Evolutionary conservation across 805 yeast species (phyloP), one percentile per base, ranked within the genome.

Genomic region (Zygoascus ofunaensis): DNA sequence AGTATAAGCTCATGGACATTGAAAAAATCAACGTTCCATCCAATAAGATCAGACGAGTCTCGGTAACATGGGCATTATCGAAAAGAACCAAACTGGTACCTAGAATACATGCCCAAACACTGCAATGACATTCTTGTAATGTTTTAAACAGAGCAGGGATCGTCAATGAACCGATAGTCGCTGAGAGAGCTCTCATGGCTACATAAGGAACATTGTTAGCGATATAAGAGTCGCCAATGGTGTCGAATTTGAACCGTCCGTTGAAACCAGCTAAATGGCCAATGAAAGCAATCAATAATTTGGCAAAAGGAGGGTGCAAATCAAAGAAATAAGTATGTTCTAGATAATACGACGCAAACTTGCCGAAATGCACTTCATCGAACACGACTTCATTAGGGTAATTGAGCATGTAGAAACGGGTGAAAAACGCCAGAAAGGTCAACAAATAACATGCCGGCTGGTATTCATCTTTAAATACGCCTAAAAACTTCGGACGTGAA

Each of bases 291-390:
- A 90, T 86, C 53, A 89, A 71, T 61, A 92, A 71, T 63, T 92
- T 92, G 44, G 95, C 98, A 64, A 92, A 86, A 19, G 99, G 99
- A 7, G 99, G 99, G 66, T 92, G 99, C 42, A 92, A 78, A 65
- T 92, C 99, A 58, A 92, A 92, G 63, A 87, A 92, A 63, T 85
- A 92, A 0, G 95, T 82, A 50, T 95, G 74, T 63, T 90, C 84
- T 48, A 90, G 66, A 63, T 90, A 90, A 34, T 46, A 49, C 44
- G 53, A 46, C 19, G 72, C 73, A 49, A 68, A 68, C 54, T 68
- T 68, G 39, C 73, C 73, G 48, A 68, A 90, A 49, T 68, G 73
- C 33, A 69, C 72, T 54, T 68, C 53, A 60, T 72, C 64, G 60
- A 68, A 42, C 39, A 92, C 92, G 24, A 92, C 97, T 45, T 74